phyloP scores from a whole-genome alignment of 192 early-diverging fungal genomes.

The Backusella circina region DNA sequence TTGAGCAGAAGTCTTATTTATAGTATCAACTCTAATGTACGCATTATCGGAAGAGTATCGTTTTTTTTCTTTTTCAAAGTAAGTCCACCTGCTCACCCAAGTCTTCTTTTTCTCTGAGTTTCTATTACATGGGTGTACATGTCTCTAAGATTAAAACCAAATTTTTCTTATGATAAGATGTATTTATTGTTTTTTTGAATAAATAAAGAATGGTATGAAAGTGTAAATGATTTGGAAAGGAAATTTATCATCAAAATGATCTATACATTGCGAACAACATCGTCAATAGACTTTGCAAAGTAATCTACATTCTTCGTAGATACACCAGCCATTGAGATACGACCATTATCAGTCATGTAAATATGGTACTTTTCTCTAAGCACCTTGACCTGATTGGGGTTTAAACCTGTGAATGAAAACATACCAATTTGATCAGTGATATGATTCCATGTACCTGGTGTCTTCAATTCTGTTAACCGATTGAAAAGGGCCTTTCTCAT shows the following conservation, averaged over 20 bases:
- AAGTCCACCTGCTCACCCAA: not conserved
- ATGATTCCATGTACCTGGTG: slow-evolving; percentile 95
- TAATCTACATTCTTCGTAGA: slow-evolving; percentile 83
- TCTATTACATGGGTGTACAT: not conserved
- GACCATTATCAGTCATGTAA: slow-evolving; percentile 93
- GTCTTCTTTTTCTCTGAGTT: not conserved
- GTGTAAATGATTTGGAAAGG: not conserved
- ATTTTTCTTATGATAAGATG: not conserved
- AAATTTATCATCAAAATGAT: not conserved
- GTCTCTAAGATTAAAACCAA: not conserved
- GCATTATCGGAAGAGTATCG: not conserved
- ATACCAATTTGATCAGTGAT: slow-evolving; percentile 97
- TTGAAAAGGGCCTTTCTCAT: slow-evolving; percentile 78
- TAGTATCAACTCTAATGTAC: no score
- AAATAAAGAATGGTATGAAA: not conserved
- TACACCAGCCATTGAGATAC: slow-evolving; percentile 96
- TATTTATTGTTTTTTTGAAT: not conserved
- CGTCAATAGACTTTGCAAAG: slow-evolving; percentile 89
- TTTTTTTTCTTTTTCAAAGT: not conserved
- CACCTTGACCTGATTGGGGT: slow-evolving; percentile 68
- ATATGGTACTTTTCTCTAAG: slow-evolving; percentile 86
- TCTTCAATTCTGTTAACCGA: slow-evolving; percentile 66
- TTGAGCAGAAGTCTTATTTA: no score
- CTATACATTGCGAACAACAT: slow-evolving; percentile 75
- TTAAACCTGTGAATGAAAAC: slow-evolving; percentile 93